Base-by-base conservation (phyloP, 78 protist species). In the Dictyostelium firmibasis region DNA sequence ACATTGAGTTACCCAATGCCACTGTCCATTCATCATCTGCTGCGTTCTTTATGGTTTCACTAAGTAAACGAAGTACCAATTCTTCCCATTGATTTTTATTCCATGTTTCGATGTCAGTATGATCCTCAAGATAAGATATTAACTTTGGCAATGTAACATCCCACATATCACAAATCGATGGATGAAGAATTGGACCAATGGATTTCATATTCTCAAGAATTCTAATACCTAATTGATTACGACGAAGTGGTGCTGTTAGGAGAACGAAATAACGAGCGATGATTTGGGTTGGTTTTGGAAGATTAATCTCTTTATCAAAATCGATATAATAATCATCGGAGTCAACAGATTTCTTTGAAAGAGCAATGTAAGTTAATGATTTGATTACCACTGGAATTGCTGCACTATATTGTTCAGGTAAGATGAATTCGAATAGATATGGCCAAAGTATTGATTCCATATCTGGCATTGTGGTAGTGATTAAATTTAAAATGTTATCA, bases 391-490 rank as follows among this genome's bases (percentile, higher is more conserved):
- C 33, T 3, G 96, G 84, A n/a, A 79, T 41, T 2, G 97, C 44
- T 7, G 81, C 94, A 3, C 95, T 91, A 25, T 69, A 94, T 9
- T 91, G 82, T 18, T 75, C 62, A 13, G 85, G 76, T 25, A 69
- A 60, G 4, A 96, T 2, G 20, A 41, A 38, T 60, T 96, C 98
- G 31, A 94, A 83, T 2, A 96, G 70, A 64, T 70, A 94, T 69
- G 98, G 98, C 96, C 97, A 96, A 31, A 96, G 70, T 7, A 94
- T 93, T 7, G 33, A 23, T 5, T 95, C 93, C 96, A 97, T 92
- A 33, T 64, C 20, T 16, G 95, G 94, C 18, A 95, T 92, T 72
- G 97, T 92, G 3, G 95, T 86, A 20, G 96, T 82, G 33, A 92
- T 85, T 41, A 92, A 36, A 43, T 84, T 3, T 14, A 97, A 67